Conservation (phyloP, 2,329 filamentous ascomycete genomes). For the Penicillium sp. region DNA sequence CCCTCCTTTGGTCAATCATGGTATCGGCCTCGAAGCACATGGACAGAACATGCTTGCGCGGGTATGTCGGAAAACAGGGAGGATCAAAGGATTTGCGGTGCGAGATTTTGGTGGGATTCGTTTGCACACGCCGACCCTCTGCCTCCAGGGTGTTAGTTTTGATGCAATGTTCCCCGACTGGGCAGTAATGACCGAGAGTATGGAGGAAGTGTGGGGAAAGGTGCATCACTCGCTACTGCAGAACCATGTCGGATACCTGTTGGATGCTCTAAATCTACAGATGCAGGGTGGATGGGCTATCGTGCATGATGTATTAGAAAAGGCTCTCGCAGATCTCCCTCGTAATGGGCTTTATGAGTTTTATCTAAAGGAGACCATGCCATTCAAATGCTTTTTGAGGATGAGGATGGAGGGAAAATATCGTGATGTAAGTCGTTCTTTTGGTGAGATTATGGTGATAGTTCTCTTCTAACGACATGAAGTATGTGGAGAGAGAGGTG, state of each 20-base stretch:
- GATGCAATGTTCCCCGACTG: conserved; percentile 5
- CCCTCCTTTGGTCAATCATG: conserved; percentile 14
- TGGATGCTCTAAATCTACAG: conserved; percentile 12
- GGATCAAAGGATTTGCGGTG: conserved; percentile 21
- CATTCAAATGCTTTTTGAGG: conserved; percentile 21
- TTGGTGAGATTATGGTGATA: not conserved
- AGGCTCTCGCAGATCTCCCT: not conserved
- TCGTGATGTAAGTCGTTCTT: conserved; percentile 14
- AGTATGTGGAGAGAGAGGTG: conserved; percentile 3
- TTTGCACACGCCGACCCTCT: conserved; percentile 12
- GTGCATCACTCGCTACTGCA: conserved; percentile 21
- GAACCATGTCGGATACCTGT: conserved; percentile 14
- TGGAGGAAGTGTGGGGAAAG: conserved; percentile 16
- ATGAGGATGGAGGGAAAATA: conserved; percentile 21
- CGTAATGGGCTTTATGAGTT: conserved; percentile 11
- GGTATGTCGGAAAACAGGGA: conserved; percentile 11
- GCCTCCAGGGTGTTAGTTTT: conserved; percentile 5
- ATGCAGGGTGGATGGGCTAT: conserved; percentile 17
- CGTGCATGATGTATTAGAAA: conserved; percentile 5
- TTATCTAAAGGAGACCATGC: conserved; percentile 18
- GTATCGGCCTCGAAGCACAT: conserved; percentile 48
- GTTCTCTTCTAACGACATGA: not conserved
- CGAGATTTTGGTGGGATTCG: conserved; percentile 23
- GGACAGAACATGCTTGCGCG: conserved; percentile 21
- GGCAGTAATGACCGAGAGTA: conserved; percentile 8